These are phyloP conservation scores for Scytalidium lignicola DNA, from an alignment of 2,329 filamentous ascomycete species.

Conservation along the genomic window DNA sequence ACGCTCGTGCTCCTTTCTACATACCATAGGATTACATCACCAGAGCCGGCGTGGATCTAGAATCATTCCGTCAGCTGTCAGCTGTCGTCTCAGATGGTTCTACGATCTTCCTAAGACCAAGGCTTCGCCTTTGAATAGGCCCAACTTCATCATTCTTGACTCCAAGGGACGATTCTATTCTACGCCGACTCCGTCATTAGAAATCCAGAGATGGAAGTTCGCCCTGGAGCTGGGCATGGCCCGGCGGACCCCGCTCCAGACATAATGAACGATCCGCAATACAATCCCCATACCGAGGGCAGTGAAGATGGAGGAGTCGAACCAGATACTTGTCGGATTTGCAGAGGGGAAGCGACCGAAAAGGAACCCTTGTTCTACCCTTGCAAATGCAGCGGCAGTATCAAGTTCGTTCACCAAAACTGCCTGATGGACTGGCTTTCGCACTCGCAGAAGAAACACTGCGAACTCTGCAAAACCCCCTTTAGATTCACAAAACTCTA, in stretches of 20 bases:
- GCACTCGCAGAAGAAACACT: constrained; percentile 98
- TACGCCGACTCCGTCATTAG: background rate
- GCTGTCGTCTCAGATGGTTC: constrained; percentile 21
- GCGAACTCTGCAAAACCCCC: constrained; percentile 97
- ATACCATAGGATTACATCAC: background rate
- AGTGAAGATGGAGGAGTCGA: constrained; percentile 25
- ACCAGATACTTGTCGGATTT: constrained; percentile 90
- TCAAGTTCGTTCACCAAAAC: constrained; percentile 96
- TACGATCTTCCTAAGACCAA: constrained; percentile 14
- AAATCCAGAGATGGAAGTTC: constrained; percentile 14
- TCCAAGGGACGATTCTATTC: background rate
- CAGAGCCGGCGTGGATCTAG: background rate
- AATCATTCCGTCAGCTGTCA: background rate
- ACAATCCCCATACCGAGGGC: constrained; percentile 33
- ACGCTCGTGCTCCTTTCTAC: background rate
- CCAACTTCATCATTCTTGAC: constrained; percentile 1
- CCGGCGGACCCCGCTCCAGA: constrained; percentile 33
- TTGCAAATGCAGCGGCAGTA: constrained; percentile 98
- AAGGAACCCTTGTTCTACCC: constrained; percentile 92
- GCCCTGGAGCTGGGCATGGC: background rate
- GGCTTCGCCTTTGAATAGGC: constrained; percentile 20
- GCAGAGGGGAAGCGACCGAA: constrained; percentile 76
- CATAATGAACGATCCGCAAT: constrained; percentile 53
- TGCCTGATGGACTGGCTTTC: constrained; percentile 98
- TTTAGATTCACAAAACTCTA: constrained; percentile 99